A percentile compares a stretch with the other conserved stretches of the same genome.
These are phyloP conservation scores for Pythium brachiatum DNA, from an alignment of 352 stramenopile genomes.

Conservation along the genomic window DNA sequence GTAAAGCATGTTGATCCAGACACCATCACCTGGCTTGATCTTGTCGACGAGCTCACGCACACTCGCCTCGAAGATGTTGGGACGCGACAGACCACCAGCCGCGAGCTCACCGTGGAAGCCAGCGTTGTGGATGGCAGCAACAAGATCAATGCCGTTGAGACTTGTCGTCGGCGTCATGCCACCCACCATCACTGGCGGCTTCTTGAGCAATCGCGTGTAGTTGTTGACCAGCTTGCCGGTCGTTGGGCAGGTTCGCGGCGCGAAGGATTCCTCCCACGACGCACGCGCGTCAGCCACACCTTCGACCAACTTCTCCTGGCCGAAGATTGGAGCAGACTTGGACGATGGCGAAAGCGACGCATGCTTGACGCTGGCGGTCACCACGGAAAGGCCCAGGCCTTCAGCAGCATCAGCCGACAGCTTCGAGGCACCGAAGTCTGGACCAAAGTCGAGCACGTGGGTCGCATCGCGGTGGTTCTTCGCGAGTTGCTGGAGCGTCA, in stretches of 20 bases:
- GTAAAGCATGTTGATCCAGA: slow-evolving; percentile 90
- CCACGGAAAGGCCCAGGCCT: slow-evolving; percentile 50
- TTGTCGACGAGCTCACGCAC: slow-evolving; percentile 70
- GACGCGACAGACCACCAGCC: slow-evolving; percentile 63
- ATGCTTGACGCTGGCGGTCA: slow-evolving; percentile 51
- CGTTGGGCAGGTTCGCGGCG: slow-evolving; percentile 33
- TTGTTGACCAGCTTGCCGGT: slow-evolving; percentile 60
- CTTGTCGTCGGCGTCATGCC: slow-evolving; percentile 88
- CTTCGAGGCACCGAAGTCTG: slow-evolving; percentile 52
- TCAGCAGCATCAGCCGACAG: slow-evolving; percentile 43
- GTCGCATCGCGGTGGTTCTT: slow-evolving; percentile 40
- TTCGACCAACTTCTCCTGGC: slow-evolving; percentile 44
- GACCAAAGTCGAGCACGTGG: slow-evolving; percentile 78
- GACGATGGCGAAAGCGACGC: slow-evolving; percentile 24
- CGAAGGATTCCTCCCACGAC: slow-evolving; percentile 59
- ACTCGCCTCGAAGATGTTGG: slow-evolving; percentile 65
- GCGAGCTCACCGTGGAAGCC: slow-evolving; percentile 81
- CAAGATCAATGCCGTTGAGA: slow-evolving; percentile 73
- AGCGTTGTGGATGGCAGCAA: slow-evolving; percentile 78
- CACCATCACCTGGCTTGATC: slow-evolving; percentile 66
- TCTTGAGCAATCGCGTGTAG: slow-evolving; percentile 74
- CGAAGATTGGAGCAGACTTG: slow-evolving; percentile 30
- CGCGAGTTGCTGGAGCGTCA: slow-evolving; percentile 42
- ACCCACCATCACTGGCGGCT: slow-evolving; percentile 74
- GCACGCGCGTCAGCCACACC: slow-evolving; percentile 12